Percentiles rank a stretch among this genome's conserved stretches.
These are phyloP conservation scores for Aspergillus clavatus DNA, from an alignment of 2,329 filamentous ascomycete species.

Conservation along the genomic window DNA sequence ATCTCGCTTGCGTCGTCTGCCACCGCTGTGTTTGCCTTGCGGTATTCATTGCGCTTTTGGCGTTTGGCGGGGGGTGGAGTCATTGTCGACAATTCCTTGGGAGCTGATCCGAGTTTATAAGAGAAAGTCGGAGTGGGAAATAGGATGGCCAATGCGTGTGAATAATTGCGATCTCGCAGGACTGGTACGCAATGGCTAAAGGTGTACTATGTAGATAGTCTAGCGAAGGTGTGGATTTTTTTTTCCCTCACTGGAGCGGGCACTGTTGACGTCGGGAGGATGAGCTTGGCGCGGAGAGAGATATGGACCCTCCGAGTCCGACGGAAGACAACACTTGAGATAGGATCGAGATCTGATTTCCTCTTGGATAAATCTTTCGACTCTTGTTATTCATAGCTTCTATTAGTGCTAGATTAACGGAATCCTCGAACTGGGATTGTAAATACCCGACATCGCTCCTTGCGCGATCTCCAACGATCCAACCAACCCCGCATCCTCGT, in stretches of 20 bases:
- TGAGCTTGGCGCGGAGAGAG: neutral
- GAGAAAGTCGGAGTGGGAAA: too few species aligned
- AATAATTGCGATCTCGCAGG: neutral
- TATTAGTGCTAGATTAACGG: too few species aligned
- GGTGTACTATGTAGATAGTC: neutral
- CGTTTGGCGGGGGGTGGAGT: constrained; percentile 49
- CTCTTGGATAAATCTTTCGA: too few species aligned
- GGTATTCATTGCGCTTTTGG: constrained; percentile 63
- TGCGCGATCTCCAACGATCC: too few species aligned
- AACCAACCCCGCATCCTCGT: too few species aligned
- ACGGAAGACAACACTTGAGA: too few species aligned
- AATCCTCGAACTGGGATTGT: too few species aligned
- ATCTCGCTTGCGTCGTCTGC: constrained; percentile 32
- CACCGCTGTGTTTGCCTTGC: constrained; percentile 43
- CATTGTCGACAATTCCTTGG: constrained; percentile 17
- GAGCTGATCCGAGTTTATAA: too few species aligned
- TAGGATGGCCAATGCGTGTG: neutral
- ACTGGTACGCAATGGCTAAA: neutral
- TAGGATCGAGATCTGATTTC: too few species aligned
- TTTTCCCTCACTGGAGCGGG: neutral
- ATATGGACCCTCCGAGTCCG: too few species aligned
- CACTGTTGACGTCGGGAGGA: neutral
- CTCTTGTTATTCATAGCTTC: too few species aligned
- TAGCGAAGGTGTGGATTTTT: neutral
- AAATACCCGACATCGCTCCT: too few species aligned